phyloP scores from a whole-genome alignment of 371 early-diverging fungal genomes.

The Rhizomucor pusillus region DNA sequence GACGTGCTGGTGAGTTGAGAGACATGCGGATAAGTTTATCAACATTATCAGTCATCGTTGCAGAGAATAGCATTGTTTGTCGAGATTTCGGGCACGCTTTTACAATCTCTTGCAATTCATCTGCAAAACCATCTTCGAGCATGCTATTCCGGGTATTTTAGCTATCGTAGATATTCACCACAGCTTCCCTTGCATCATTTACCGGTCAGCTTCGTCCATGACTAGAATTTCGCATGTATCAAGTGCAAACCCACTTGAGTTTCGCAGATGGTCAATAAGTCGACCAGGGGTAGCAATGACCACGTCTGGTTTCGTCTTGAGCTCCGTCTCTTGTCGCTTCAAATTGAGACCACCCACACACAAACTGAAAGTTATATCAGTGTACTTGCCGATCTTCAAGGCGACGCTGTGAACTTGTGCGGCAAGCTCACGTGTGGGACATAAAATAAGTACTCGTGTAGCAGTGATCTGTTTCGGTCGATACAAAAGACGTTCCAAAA shows the following conservation, averaged over 20 bases:
- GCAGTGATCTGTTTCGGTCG: constrained; percentile 77
- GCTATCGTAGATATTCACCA: not conserved
- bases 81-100: constrained; percentile 85
- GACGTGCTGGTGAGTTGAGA: constrained; percentile 82
- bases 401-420: constrained; percentile 96
- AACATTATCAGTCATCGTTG: constrained; percentile 99
- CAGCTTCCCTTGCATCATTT: constrained; percentile 8
- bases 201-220: constrained; percentile 99
- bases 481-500: constrained; percentile 92
- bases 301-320: constrained; percentile 92
- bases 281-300: constrained; percentile 99
- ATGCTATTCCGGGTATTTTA: constrained; percentile 59
- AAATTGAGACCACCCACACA: constrained; percentile 94
- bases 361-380: constrained; percentile 85
- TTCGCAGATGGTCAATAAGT: constrained; percentile 97
- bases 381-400: constrained; percentile 81
- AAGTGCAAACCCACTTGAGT: constrained; percentile 85
- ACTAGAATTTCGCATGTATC: constrained; percentile 96
- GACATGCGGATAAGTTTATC: constrained; percentile 94
- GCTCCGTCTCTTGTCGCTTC: constrained; percentile 90
- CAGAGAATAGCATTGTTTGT: constrained; percentile 99
- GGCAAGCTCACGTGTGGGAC: constrained; percentile 99
- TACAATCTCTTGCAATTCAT: constrained; percentile 96
- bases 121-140: constrained; percentile 99
- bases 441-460: constrained; percentile 93